These are phyloP conservation scores for Theobroma grandiflorum DNA, from an alignment of 441 rosid genomes.

Conservation along the genomic window DNA sequence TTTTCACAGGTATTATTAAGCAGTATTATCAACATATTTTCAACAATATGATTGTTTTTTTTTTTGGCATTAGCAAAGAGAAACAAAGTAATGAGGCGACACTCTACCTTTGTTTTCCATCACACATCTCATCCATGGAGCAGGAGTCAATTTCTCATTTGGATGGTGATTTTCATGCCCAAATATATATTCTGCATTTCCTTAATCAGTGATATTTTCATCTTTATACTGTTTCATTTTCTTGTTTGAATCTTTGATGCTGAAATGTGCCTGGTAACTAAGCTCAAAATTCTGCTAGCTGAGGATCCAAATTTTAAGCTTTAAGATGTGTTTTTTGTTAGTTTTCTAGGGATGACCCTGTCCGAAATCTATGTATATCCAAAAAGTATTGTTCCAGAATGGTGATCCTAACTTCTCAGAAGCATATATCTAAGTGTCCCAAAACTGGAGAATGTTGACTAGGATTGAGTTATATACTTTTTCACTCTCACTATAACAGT, in stretches of 20 bases:
- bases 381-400: neutral
- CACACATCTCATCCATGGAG: slow-evolving; percentile 99
- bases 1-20: neutral
- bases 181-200: neutral
- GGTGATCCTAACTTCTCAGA: neutral
- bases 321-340: neutral
- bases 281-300: neutral
- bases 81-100: slow-evolving; percentile 77
- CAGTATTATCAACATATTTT: neutral
- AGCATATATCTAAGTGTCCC: neutral
- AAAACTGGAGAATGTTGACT: neutral
- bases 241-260: neutral
- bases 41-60: slow-evolving; percentile 9
- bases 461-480: neutral
- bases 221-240: neutral
- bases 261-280: neutral
- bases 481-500: neutral
- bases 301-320: neutral
- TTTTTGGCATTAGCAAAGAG: slow-evolving; percentile 57
- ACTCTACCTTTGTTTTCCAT: slow-evolving; percentile 88
- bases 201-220: neutral
- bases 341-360: neutral
- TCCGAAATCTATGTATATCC: neutral
- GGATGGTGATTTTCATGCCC: slow-evolving; percentile 73
- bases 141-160: slow-evolving; percentile 81